These are phyloP conservation scores for Trichoderma asperellum DNA, from an alignment of 2,329 filamentous ascomycete genomes.

Conservation along the genomic window DNA sequence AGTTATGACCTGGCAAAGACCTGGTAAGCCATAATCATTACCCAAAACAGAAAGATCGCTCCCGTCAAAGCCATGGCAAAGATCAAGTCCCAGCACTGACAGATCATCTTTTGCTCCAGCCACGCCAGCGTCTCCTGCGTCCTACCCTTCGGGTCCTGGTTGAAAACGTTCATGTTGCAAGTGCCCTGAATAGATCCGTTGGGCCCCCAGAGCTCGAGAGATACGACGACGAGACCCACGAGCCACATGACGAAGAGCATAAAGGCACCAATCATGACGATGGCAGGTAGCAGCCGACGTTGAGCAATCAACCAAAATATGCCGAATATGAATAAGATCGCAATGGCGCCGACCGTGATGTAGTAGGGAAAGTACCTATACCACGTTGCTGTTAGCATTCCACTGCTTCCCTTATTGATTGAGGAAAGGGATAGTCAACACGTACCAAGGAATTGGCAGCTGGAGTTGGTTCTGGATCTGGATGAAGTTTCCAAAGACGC, in stretches of 20 bases:
- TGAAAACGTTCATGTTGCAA: slow-evolving; percentile 63
- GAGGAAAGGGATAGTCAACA: not conserved
- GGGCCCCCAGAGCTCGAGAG: slow-evolving; percentile 67
- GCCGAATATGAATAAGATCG: slow-evolving; percentile 67
- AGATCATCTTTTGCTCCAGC: slow-evolving; percentile 66
- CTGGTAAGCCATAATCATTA: slow-evolving; percentile 69
- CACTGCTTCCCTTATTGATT: not conserved
- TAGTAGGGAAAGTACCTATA: slow-evolving; percentile 70
- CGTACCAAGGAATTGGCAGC: slow-evolving; percentile 63
- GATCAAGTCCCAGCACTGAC: slow-evolving; percentile 66
- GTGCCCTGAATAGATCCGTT: slow-evolving; percentile 60
- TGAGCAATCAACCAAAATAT: slow-evolving; percentile 66
- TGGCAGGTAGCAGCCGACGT: slow-evolving; percentile 62
- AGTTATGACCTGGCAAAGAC: slow-evolving; percentile 56
- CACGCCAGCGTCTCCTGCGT: slow-evolving; percentile 62
- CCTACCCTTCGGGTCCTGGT: slow-evolving; percentile 53
- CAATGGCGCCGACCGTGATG: slow-evolving; percentile 61
- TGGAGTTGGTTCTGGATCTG: slow-evolving; percentile 59
- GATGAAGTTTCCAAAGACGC: slow-evolving; percentile 64
- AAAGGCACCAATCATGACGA: slow-evolving; percentile 67
- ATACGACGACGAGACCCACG: slow-evolving; percentile 64
- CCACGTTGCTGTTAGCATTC: not conserved
- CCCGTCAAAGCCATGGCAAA: slow-evolving; percentile 67
- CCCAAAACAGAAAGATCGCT: slow-evolving; percentile 65
- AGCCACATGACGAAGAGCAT: slow-evolving; percentile 71